phyloP scores from a whole-genome alignment of 169 alveolate genomes.

The Amoebophrya sp. region DNA sequence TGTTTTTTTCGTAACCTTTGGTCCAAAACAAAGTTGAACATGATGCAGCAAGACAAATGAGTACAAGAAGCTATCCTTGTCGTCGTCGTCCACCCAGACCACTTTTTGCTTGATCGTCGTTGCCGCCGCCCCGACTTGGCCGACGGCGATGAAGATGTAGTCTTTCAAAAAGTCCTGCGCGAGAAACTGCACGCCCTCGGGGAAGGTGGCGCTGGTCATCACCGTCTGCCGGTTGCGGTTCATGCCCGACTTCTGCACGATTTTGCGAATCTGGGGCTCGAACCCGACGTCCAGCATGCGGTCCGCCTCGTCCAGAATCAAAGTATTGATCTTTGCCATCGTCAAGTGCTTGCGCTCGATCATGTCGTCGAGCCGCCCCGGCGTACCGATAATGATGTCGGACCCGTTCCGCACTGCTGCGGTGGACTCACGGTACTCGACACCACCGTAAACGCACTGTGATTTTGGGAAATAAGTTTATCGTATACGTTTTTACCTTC shows the following conservation, averaged over 20 bases:
- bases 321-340: conserved; percentile 59
- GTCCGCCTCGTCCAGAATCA: conserved; percentile 89
- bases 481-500: no score
- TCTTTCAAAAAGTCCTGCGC: conserved; percentile 72
- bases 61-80: not conserved
- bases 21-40: no score
- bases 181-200: conserved; percentile 74
- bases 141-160: conserved; percentile 60
- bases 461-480: no score
- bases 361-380: conserved; percentile 76
- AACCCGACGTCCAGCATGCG: conserved; percentile 74
- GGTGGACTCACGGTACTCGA: conserved; percentile 48
- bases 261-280: conserved; percentile 31
- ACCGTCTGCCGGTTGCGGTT: not conserved
- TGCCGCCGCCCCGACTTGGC: conserved; percentile 15
- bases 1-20: no score
- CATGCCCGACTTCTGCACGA: not conserved
- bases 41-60: no score
- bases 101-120: not conserved
- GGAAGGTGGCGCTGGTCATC: conserved; percentile 83
- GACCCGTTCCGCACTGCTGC: conserved; percentile 23
- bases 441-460: conserved; percentile 54
- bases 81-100: conserved; percentile 1
- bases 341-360: conserved; percentile 48
- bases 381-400: conserved; percentile 71